Conservation (phyloP, 1,284 basidiomycete species). For the Cystobasidium sp. region DNA sequence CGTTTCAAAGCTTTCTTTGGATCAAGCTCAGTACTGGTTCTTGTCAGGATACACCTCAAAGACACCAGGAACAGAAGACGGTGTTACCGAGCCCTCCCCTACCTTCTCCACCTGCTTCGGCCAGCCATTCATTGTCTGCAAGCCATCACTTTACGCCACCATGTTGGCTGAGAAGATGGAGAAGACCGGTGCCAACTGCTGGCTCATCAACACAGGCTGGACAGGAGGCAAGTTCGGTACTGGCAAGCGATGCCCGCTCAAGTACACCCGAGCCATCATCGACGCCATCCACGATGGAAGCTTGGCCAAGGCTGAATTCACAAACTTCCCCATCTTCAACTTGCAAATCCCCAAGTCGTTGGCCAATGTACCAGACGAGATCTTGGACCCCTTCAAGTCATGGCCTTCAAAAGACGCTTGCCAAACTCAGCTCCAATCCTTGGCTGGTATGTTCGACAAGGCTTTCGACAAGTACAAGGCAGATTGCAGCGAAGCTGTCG, state of each 20-base stretch:
- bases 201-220: conserved; percentile 99
- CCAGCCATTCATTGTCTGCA: conserved; percentile 85
- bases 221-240: conserved; percentile 89
- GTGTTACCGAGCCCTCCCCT: conserved; percentile 95
- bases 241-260: conserved; percentile 86
- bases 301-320: conserved; percentile 82
- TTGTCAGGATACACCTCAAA: conserved; percentile 91
- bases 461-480: conserved; percentile 64
- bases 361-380: conserved; percentile 81
- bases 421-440: conserved; percentile 78
- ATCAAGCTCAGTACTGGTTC: conserved; percentile 92
- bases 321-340: conserved; percentile 67
- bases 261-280: conserved; percentile 59
- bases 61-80: conserved; percentile 97
- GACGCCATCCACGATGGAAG: conserved; percentile 82
- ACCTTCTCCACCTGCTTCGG: conserved; percentile 96
- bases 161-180: conserved; percentile 98
- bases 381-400: conserved; percentile 80
- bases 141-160: conserved; percentile 72
- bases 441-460: conserved; percentile 89
- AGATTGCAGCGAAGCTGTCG: conserved; percentile 27
- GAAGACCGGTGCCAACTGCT: conserved; percentile 88
- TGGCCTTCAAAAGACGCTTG: conserved; percentile 88
- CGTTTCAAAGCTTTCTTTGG: conserved; percentile 87
- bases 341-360: conserved; percentile 71